Evolutionary conservation across 1,284 basidiomycete species (phyloP).

Genomic region (Phellopilus nigrolimitatus): DNA sequence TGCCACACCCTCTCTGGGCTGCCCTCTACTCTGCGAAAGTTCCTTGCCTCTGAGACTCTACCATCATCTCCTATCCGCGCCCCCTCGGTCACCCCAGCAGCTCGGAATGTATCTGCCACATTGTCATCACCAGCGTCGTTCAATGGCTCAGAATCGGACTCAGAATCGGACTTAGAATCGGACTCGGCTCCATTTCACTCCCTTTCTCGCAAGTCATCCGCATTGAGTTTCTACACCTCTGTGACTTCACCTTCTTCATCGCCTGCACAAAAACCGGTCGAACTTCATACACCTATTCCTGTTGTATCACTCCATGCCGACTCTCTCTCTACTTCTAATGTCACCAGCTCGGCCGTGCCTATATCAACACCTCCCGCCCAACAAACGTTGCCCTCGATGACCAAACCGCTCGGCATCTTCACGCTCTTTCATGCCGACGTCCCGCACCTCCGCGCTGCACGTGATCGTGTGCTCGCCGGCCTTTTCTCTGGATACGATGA

Average conservation of each 20-base stretch:
- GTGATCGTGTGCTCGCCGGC: constrained; percentile 11
- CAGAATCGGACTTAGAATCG: no score
- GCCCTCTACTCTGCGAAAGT: constrained; percentile 14
- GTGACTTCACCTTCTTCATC: constrained; percentile 9
- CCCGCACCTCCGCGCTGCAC: constrained; percentile 6
- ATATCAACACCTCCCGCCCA: not conserved
- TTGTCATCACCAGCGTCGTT: constrained; percentile 4
- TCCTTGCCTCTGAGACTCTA: constrained; percentile 3
- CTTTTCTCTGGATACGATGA: constrained; percentile 4
- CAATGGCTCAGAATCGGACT: not conserved
- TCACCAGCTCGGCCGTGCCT: not conserved
- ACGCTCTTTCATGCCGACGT: constrained; percentile 16
- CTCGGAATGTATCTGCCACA: not conserved
- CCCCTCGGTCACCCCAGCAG: not conserved
- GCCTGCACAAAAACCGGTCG: not conserved
- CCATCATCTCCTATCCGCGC: not conserved
- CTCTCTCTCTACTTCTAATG: not conserved
- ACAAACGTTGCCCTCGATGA: not conserved
- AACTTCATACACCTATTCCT: constrained; percentile 2
- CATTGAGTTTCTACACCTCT: constrained; percentile 5
- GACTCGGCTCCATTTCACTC: not conserved
- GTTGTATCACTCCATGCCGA: constrained; percentile 3
- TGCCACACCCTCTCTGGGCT: constrained; percentile 19
- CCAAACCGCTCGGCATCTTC: constrained; percentile 16
- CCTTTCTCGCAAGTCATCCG: constrained; percentile 9